Evolutionary conservation across 176 grass and related monocot genomes (phyloP), one percentile per base, ranked within the genome.

Genomic region (Aegilops longissima): DNA sequence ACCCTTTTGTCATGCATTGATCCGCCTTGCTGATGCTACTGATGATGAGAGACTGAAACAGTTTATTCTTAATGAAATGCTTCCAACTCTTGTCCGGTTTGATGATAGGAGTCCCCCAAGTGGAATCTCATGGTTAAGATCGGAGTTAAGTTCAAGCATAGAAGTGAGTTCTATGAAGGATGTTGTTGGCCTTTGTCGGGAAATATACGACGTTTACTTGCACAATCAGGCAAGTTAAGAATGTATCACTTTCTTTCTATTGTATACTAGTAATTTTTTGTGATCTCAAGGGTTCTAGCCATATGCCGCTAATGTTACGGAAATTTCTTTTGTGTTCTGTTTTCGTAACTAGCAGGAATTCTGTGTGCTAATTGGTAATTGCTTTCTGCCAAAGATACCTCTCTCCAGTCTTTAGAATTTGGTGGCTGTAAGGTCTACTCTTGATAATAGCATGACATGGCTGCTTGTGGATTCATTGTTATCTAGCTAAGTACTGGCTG

Each of bases 41-140:
- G 87, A 90, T 31, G 59, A 78, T 70, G 44, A 45, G 21, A 79
- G 91, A 72, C 84, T 94, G 35, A 89, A 85, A 59, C 88, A 89
- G 21, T 90, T 94, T 85, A 88, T 94, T 71, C 79, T 90, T 9
- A 87, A 94, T 84, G 92, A 94, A 83, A 86, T 94, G 20, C 91
- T 94, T 56, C 69, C 82, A 84, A 82, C 75, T 69, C 23, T 85
- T 66, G 45, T 66, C 23, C 61, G 36, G 5, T 38, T 65, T 80
- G 35, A 44, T 66, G 61, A 40, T 66, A 62, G 5, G 23, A 14
- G 6, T 27, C 12, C 66, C 8, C 62, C 0, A 40, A 47, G 78
- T 66, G 20, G 38, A 86, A 87, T 92, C 82, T 85, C 91, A 87
- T 52, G 77, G 52, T 77, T 94, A 39, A 31, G 77, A 23, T 66